Evolutionary conservation across 2,329 filamentous ascomycete genomes (phyloP), one percentile per base, ranked within the genome.

Genomic region (Colletotrichum sp.): DNA sequence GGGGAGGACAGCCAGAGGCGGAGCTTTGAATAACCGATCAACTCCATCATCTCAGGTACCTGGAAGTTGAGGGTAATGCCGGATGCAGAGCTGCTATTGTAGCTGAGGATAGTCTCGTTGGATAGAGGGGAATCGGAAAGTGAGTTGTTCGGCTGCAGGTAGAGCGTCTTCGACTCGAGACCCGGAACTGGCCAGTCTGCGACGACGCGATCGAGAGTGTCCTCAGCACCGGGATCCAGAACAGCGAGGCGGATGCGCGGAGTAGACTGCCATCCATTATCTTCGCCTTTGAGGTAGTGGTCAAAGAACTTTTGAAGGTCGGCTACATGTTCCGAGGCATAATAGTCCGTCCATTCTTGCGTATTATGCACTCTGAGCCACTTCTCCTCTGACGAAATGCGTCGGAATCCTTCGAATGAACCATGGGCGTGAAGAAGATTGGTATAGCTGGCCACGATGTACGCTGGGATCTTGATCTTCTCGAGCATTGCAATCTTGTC

Each of bases 231-330:
- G n/a, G 49, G 49, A 24, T 55, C 49, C n/a, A 55, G 49, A 15
- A 55, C 49, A 24, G 49, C 49, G 21, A 21, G 86, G 8, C 87
- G 83, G 2, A 89, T 85, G 36, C 80, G 81, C 2, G 88, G 86
- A 1, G 87, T 89, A 49, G 83, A 81, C 75, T 88, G 85, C 87
- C 86, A 89, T 15, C 79, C 85, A 71, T 89, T 89, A 2, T 86
- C 74, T 1, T 82, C 79, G 0, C 81, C 85, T 32, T 85, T 86
- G n/a, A 88, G 80, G 72, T 86, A 89, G 4, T 78, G 79, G 65
- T 89, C 87, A 69, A 89, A 55, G 49, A 55, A 55, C 24, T 24
- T 55, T 21, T 55, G 49, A 21, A 55, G 49, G 24, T 55, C 49
- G 49, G 49, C n/a, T 13, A 24, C 21, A 55, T 55, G 10, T 21